Evolutionary conservation across 2,329 filamentous ascomycete genomes (phyloP).

Genomic region (Pseudonectria buxi): DNA sequence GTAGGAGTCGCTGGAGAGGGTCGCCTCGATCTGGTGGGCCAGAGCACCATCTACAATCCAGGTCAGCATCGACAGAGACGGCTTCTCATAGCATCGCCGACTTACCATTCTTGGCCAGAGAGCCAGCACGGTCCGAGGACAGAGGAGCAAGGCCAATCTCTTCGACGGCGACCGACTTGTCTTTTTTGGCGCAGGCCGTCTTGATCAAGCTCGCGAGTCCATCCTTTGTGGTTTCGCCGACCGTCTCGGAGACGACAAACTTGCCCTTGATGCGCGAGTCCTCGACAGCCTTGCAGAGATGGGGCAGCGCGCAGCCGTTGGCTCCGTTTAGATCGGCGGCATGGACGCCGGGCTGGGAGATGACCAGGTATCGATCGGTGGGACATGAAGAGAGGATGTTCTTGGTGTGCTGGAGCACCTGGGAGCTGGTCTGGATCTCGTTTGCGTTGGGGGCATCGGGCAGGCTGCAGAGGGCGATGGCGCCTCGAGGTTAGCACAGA

Average conservation of each 20-base stretch:
- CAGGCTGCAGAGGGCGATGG: slow-evolving; percentile 22
- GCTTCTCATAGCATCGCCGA: too few species aligned
- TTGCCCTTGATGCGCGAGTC: slow-evolving; percentile 29
- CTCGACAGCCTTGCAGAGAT: slow-evolving; percentile 39
- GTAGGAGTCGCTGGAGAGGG: slow-evolving; percentile 43
- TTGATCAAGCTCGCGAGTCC: slow-evolving; percentile 39
- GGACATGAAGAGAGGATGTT: slow-evolving; percentile 60
- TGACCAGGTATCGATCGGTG: slow-evolving; percentile 68
- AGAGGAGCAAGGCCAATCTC: slow-evolving; percentile 36
- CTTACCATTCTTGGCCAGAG: slow-evolving; percentile 43
- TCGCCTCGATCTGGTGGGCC: slow-evolving; percentile 38
- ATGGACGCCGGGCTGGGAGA: slow-evolving; percentile 69
- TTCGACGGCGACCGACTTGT: slow-evolving; percentile 32
- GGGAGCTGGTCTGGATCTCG: slow-evolving; percentile 44
- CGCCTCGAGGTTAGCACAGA: slow-evolving; percentile 15
- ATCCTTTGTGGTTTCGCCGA: slow-evolving; percentile 39
- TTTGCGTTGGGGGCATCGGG: slow-evolving; percentile 25
- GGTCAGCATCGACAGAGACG: background rate
- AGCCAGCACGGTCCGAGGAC: slow-evolving; percentile 35
- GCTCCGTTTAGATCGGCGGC: slow-evolving; percentile 56
- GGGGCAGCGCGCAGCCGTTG: slow-evolving; percentile 45
- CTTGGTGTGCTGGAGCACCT: slow-evolving; percentile 37
- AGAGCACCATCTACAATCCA: slow-evolving; percentile 41
- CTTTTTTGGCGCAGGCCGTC: slow-evolving; percentile 36
- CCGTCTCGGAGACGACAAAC: slow-evolving; percentile 51